Conservation (phyloP, 495 filamentous ascomycete genomes). For the Aspergillus ostianus region DNA sequence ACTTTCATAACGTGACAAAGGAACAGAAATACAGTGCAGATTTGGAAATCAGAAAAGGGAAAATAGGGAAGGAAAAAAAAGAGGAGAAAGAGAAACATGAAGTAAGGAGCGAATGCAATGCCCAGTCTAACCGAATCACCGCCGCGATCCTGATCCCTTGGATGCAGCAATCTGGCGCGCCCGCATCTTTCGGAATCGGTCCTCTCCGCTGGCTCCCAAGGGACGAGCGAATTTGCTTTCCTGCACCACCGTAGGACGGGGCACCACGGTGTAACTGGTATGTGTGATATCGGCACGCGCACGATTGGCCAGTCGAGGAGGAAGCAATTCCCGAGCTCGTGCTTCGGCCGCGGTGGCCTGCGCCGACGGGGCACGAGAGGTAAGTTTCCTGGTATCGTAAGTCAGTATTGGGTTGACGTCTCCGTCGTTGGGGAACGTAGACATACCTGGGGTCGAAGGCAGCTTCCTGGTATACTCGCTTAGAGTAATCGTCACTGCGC, state of each 20-base stretch:
- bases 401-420: constrained; percentile 15
- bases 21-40: background rate
- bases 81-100: constrained; percentile 8
- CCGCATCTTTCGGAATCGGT: constrained; percentile 80
- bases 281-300: constrained; percentile 68
- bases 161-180: constrained; percentile 59
- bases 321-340: constrained; percentile 68
- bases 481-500: constrained; percentile 87
- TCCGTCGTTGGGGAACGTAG: constrained; percentile 12
- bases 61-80: constrained; percentile 12
- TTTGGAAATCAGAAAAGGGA: constrained; percentile 1
- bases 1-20: constrained; percentile 1
- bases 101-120: constrained; percentile 1
- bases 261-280: constrained; percentile 79
- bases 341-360: constrained; percentile 59
- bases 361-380: constrained; percentile 45
- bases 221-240: constrained; percentile 57
- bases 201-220: constrained; percentile 70
- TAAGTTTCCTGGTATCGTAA: constrained; percentile 40
- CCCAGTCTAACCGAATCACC: background rate
- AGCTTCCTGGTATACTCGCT: constrained; percentile 59
- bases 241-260: constrained; percentile 54
- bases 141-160: constrained; percentile 44
- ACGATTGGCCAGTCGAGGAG: constrained; percentile 65
- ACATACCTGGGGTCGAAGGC: constrained; percentile 59